Conservation (phyloP, 1,284 basidiomycete genomes). For the Trichosporon faecale region DNA sequence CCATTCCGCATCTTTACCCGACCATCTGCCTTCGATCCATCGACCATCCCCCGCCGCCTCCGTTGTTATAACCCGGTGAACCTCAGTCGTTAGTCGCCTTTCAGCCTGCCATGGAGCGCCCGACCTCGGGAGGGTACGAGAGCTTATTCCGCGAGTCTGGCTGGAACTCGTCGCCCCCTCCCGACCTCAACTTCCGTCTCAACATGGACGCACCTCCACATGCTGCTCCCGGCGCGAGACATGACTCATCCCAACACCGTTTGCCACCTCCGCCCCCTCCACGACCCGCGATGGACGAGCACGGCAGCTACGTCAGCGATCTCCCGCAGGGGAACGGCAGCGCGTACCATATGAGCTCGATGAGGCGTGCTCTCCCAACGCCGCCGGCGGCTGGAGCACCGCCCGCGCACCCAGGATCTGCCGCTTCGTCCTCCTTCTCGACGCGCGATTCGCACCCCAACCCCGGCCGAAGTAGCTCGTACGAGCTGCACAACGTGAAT, state of each 20-base stretch:
- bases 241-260: neutral
- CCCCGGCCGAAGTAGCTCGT: neutral
- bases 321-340: neutral
- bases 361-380: neutral
- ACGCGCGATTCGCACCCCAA: neutral
- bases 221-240: neutral
- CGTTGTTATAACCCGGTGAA: neutral
- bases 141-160: conserved; percentile 6
- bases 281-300: neutral
- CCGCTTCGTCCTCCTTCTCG: neutral
- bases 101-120: neutral
- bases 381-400: neutral
- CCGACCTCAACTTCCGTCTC: neutral
- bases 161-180: neutral
- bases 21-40: neutral
- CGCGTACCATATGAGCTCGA: neutral
- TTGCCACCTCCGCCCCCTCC: conserved; percentile 4
- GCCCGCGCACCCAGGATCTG: neutral
- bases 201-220: conserved; percentile 5
- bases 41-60: neutral
- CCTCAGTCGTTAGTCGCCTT: neutral
- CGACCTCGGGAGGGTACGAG: conserved; percentile 9
- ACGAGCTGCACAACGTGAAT: neutral
- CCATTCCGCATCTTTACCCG: neutral
- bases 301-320: neutral